Conservation (phyloP, 1,284 basidiomycete species). For the Rugosomyces carneus region DNA sequence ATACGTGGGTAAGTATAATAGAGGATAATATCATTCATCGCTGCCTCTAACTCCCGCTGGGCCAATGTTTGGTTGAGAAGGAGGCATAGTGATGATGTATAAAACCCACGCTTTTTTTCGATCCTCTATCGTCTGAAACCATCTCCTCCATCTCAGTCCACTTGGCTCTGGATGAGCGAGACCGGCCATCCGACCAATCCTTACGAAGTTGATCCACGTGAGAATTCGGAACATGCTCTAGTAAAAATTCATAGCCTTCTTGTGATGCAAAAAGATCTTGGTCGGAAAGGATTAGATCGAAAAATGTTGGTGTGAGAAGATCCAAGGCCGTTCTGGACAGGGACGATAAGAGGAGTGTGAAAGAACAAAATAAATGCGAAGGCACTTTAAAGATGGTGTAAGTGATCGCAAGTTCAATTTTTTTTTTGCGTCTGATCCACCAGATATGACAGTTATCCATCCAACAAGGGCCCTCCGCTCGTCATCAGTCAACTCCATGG, state of each 20-base stretch:
- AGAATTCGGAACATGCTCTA: constrained; percentile 72
- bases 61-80: constrained; percentile 8
- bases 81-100: not conserved
- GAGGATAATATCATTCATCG: constrained; percentile 83
- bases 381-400: constrained; percentile 70
- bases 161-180: constrained; percentile 55
- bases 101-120: constrained; percentile 26
- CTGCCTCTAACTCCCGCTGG: constrained; percentile 34
- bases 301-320: constrained; percentile 54
- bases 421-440: constrained; percentile 78
- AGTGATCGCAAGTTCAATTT: constrained; percentile 76
- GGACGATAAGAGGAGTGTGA: constrained; percentile 1
- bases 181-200: constrained; percentile 59
- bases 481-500: constrained; percentile 88
- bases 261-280: constrained; percentile 81
- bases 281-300: constrained; percentile 70
- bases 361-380: constrained; percentile 16
- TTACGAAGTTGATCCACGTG: constrained; percentile 41
- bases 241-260: constrained; percentile 70
- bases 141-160: constrained; percentile 65
- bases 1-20: constrained; percentile 97
- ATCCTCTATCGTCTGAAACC: constrained; percentile 24
- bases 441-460: constrained; percentile 84
- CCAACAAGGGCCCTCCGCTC: constrained; percentile 82
- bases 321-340: constrained; percentile 48